These are phyloP conservation scores for Bipolaris victoriae DNA, from an alignment of 2,329 filamentous ascomycete species.

Conservation along the genomic window DNA sequence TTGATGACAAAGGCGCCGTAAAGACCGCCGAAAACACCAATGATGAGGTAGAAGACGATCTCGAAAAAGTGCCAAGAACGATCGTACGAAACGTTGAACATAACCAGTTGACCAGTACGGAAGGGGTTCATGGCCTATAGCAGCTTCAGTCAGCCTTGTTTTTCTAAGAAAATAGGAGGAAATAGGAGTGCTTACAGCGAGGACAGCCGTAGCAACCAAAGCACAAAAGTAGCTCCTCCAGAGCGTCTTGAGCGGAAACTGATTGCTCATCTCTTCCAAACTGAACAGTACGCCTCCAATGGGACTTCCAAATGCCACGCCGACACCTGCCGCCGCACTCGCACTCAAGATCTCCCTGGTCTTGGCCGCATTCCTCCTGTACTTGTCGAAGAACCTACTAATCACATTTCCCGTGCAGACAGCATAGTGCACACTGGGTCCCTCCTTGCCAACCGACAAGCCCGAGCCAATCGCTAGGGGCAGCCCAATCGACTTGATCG, in stretches of 20 bases:
- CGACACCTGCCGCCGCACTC: conserved; percentile 91
- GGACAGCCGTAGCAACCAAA: conserved; percentile 87
- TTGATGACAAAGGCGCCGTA: conserved; percentile 98
- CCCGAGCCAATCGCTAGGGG: conserved; percentile 93
- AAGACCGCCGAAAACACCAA: conserved; percentile 90
- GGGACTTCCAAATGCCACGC: conserved; percentile 94
- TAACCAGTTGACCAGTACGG: conserved; percentile 94
- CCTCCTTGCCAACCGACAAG: conserved; percentile 94
- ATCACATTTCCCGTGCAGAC: conserved; percentile 98
- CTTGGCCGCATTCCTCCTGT: conserved; percentile 88
- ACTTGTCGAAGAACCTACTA: conserved; percentile 89
- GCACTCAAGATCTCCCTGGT: conserved; percentile 94
- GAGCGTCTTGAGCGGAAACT: conserved; percentile 95
- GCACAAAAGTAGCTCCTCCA: conserved; percentile 99
- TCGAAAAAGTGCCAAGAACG: conserved; percentile 98
- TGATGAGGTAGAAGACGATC: conserved; percentile 85
- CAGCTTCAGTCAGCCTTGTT: background rate
- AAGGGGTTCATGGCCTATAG: conserved; percentile 90
- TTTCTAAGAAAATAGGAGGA: background rate
- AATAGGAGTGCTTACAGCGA: conserved; percentile 62
- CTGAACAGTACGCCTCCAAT: conserved; percentile 97
- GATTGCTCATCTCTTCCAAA: conserved; percentile 94
- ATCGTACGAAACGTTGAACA: conserved; percentile 98
- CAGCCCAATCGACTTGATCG: conserved; percentile 92
- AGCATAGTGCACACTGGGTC: conserved; percentile 97